A percentile compares a stretch with the other conserved stretches of the same genome.
These are phyloP conservation scores for Salix arbutifolia DNA, from an alignment of 345 rosid species.

Conservation along the genomic window DNA sequence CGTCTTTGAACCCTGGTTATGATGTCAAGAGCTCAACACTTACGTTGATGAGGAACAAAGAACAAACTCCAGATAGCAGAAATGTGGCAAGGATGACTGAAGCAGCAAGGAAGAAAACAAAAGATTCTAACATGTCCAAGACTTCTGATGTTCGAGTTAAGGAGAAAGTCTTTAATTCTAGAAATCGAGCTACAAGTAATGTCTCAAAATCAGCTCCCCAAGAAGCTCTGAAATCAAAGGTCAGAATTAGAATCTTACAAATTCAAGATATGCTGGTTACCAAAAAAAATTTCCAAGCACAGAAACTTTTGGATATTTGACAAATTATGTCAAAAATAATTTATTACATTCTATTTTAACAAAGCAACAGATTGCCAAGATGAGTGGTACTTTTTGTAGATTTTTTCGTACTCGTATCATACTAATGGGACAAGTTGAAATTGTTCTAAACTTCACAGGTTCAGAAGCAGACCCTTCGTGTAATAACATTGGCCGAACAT, in stretches of 20 bases:
- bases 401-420: background rate
- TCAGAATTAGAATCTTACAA: constrained; percentile 25
- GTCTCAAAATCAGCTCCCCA: constrained; percentile 16
- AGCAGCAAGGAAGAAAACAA: constrained; percentile 24
- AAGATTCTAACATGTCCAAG: constrained; percentile 19
- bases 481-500: constrained; percentile 24
- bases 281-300: background rate
- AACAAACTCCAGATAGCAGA: constrained; percentile 43
- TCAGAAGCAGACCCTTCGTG: constrained; percentile 15
- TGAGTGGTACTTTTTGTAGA: background rate
- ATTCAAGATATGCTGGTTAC: background rate
- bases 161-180: constrained; percentile 13
- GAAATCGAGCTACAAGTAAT: constrained; percentile 8
- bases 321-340: background rate
- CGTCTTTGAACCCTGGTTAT: constrained; percentile 32
- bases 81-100: constrained; percentile 19
- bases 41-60: constrained; percentile 26
- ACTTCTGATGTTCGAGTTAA: constrained; percentile 15
- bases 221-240: constrained; percentile 35
- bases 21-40: constrained; percentile 14
- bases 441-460: constrained; percentile 28
- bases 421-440: background rate
- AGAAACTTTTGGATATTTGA: background rate
- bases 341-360: background rate
- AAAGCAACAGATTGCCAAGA: background rate